phyloP scores from a whole-genome alignment of 768 basidiomycete genomes.

The Collybia nuda region DNA sequence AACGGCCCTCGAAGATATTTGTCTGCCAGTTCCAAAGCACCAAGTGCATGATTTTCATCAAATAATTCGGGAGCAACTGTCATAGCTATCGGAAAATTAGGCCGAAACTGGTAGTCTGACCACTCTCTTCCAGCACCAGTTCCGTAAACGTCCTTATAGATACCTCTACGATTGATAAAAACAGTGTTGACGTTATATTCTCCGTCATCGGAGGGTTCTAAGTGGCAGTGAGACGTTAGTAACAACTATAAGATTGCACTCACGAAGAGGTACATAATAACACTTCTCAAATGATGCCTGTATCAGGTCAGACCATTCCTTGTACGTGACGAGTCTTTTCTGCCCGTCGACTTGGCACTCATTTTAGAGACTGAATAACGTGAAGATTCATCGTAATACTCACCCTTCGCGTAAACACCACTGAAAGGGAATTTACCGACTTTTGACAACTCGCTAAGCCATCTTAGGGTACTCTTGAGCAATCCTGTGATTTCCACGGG shows the following conservation, averaged over 20 bases:
- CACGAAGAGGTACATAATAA: conserved; percentile 87
- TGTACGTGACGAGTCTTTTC: conserved; percentile 75
- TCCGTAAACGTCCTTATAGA: conserved; percentile 98
- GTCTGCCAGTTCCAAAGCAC: conserved; percentile 79
- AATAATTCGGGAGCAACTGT: conserved; percentile 96
- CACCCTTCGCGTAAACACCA: conserved; percentile 81
- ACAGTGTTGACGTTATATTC: conserved; percentile 68
- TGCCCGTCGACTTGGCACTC: conserved; percentile 60
- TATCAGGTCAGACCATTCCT: conserved; percentile 86
- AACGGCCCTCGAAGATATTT: conserved; percentile 80
- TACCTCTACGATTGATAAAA: conserved; percentile 86
- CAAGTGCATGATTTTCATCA: conserved; percentile 74
- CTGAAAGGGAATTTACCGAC: conserved; percentile 82
- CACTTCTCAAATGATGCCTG: conserved; percentile 85
- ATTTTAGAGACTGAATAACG: not conserved
- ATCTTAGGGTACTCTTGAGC: conserved; percentile 88
- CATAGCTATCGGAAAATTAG: conserved; percentile 97
- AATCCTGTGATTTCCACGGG: conserved; percentile 95
- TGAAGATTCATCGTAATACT: conserved; percentile 26
- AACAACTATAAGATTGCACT: conserved; percentile 6
- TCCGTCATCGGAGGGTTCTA: conserved; percentile 71
- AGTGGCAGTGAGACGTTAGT: conserved; percentile 2
- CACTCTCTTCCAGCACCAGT: conserved; percentile 87
- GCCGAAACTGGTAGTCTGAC: conserved; percentile 95
- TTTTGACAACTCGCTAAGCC: conserved; percentile 71